phyloP scores from a whole-genome alignment of 495 filamentous ascomycete genomes.

The Annulohypoxylon stygium region DNA sequence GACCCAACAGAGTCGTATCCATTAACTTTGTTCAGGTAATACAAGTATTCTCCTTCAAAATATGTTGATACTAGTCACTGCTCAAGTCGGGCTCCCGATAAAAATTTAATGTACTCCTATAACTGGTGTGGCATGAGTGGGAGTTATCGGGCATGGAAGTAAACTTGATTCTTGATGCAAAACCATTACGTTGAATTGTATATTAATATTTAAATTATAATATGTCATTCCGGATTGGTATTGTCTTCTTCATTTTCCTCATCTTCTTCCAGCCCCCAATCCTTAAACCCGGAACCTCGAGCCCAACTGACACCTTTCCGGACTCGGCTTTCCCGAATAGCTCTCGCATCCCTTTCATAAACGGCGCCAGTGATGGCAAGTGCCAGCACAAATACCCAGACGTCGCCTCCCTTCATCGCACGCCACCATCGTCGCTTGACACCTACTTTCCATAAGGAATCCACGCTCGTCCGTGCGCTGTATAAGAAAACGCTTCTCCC shows the following conservation, averaged over 20 bases:
- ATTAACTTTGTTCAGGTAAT: constrained; percentile 34
- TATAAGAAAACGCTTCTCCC: constrained; percentile 78
- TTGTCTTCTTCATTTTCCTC: constrained; percentile 32
- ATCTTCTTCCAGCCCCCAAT: constrained; percentile 60
- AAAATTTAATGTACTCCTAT: too few relatives aligned
- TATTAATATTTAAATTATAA: too few relatives aligned
- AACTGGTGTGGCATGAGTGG: not conserved
- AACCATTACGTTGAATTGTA: too few relatives aligned
- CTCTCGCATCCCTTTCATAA: constrained; percentile 76
- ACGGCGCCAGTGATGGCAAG: constrained; percentile 82
- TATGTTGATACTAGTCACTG: too few relatives aligned
- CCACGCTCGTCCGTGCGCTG: constrained; percentile 76
- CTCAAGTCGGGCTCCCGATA: too few relatives aligned
- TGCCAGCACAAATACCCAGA: constrained; percentile 81
- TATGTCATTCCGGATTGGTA: too few relatives aligned
- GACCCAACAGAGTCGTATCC: constrained; percentile 17
- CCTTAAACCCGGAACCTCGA: constrained; percentile 69
- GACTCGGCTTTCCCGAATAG: constrained; percentile 74
- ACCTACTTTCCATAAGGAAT: constrained; percentile 90
- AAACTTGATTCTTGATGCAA: too few relatives aligned
- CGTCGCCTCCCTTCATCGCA: constrained; percentile 82
- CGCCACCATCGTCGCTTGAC: constrained; percentile 87
- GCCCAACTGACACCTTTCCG: constrained; percentile 81
- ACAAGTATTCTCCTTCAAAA: not conserved
- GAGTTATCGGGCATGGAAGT: too few relatives aligned